A percentile compares a stretch with the other conserved stretches of the same genome.
Evolutionary conservation across 495 filamentous ascomycete genomes (phyloP).

Genomic region (Stereocaulon alpinum): DNA sequence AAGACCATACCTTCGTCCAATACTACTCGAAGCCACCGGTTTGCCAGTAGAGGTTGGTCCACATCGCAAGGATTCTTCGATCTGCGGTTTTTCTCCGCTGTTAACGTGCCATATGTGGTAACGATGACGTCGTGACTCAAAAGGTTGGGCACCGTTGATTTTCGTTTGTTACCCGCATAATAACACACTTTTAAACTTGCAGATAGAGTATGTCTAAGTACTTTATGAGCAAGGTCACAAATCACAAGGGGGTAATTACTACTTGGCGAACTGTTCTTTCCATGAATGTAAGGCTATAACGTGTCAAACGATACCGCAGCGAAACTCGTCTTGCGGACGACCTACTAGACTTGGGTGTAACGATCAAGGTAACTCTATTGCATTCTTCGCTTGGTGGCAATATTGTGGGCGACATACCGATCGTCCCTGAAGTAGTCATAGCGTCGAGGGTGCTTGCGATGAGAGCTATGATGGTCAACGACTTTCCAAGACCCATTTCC

Average conservation of each 20-base stretch:
- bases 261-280: conserved; percentile 25
- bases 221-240: background rate
- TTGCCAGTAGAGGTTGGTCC: conserved; percentile 2
- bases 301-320: background rate
- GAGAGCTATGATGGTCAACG: conserved; percentile 20
- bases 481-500: conserved; percentile 27
- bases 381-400: conserved; percentile 9
- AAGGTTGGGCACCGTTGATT: conserved; percentile 15
- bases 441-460: conserved; percentile 15
- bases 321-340: background rate
- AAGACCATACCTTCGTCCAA: conserved; percentile 15
- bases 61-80: background rate
- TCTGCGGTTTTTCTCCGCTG: conserved; percentile 11
- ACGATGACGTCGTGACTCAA: conserved; percentile 15
- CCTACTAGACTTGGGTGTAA: conserved; percentile 31
- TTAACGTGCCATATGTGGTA: conserved; percentile 19
- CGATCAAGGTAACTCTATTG: conserved; percentile 31
- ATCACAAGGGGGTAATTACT: background rate
- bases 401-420: background rate
- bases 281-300: conserved; percentile 25
- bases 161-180: conserved; percentile 20
- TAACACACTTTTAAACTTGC: conserved; percentile 29
- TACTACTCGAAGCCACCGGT: conserved; percentile 3
- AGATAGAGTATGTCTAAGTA: conserved; percentile 20
- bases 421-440: background rate